These are phyloP conservation scores for Sphaerobolus stellatus DNA, from an alignment of 1,284 basidiomycete genomes.

Conservation along the genomic window DNA sequence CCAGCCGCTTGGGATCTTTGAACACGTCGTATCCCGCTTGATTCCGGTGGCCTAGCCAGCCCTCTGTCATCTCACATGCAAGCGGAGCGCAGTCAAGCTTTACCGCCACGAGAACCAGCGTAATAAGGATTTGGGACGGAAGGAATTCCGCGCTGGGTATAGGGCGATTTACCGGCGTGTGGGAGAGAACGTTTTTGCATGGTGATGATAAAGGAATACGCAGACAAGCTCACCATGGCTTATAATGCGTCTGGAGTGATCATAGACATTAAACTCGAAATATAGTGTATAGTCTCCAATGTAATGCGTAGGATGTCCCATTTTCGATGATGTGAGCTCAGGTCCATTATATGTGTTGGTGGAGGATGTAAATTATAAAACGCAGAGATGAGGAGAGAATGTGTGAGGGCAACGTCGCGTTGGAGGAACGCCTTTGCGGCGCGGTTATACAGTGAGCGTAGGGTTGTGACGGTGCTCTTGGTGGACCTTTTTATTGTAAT, in stretches of 20 bases:
- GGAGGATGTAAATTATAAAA: conserved; percentile 55
- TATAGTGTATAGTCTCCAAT: conserved; percentile 70
- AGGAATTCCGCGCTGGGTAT: conserved; percentile 54
- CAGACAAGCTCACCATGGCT: conserved; percentile 52
- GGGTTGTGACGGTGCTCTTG: conserved; percentile 30
- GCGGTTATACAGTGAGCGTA: conserved; percentile 69
- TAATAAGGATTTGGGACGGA: conserved; percentile 65
- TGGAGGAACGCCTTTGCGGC: conserved; percentile 75
- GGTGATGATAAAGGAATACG: conserved; percentile 54
- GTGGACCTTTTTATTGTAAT: neutral
- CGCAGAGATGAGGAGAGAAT: conserved; percentile 64
- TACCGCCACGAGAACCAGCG: conserved; percentile 65
- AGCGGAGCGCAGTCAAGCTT: conserved; percentile 61
- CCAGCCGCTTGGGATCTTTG: conserved; percentile 19
- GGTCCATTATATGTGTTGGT: conserved; percentile 35
- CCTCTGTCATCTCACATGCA: conserved; percentile 66
- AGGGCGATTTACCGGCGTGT: conserved; percentile 41
- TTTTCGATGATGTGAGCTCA: conserved; percentile 61
- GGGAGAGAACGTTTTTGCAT: conserved; percentile 62
- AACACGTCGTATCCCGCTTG: conserved; percentile 32
- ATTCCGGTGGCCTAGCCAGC: conserved; percentile 64
- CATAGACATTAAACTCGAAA: conserved; percentile 44
- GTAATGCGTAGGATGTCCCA: conserved; percentile 84
- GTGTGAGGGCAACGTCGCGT: conserved; percentile 61
- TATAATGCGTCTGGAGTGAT: conserved; percentile 34